Percentiles rank a stretch among this genome's conserved stretches.
Evolutionary conservation across 768 basidiomycete species (phyloP).

Genomic region (Termitomyces sp.): DNA sequence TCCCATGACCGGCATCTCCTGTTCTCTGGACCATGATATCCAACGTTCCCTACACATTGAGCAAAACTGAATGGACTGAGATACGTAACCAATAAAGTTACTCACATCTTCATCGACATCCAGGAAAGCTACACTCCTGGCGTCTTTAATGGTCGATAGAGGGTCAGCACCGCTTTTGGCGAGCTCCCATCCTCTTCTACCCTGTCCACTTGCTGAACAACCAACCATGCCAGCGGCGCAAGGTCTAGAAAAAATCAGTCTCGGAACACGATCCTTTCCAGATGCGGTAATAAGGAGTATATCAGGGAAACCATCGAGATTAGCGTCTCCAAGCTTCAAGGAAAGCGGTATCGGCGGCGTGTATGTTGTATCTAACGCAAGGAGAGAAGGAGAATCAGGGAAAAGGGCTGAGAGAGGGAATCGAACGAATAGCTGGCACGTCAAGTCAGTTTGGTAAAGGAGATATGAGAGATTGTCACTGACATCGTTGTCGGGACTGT

Average conservation of each 20-base stretch:
- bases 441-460: background rate
- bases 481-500: conserved; percentile 46
- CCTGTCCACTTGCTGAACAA: conserved; percentile 43
- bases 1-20: conserved; percentile 57
- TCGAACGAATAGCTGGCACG: conserved; percentile 52
- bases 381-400: conserved; percentile 47
- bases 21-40: conserved; percentile 91
- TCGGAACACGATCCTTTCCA: conserved; percentile 44
- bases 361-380: conserved; percentile 64
- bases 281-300: conserved; percentile 54
- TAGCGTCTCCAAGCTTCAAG: conserved; percentile 81
- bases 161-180: conserved; percentile 50
- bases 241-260: conserved; percentile 58
- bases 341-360: conserved; percentile 69
- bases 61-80: background rate
- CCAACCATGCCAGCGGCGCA: conserved; percentile 53
- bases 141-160: conserved; percentile 70
- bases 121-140: conserved; percentile 69
- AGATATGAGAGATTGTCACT: conserved; percentile 11
- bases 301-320: conserved; percentile 94
- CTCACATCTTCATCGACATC: conserved; percentile 96
- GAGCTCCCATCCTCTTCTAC: conserved; percentile 63
- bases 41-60: conserved; percentile 59
- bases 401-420: conserved; percentile 63
- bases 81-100: conserved; percentile 9